Evolutionary conservation across 306 rosid species (phyloP).

Genomic region (Trifolium subterraneum): DNA sequence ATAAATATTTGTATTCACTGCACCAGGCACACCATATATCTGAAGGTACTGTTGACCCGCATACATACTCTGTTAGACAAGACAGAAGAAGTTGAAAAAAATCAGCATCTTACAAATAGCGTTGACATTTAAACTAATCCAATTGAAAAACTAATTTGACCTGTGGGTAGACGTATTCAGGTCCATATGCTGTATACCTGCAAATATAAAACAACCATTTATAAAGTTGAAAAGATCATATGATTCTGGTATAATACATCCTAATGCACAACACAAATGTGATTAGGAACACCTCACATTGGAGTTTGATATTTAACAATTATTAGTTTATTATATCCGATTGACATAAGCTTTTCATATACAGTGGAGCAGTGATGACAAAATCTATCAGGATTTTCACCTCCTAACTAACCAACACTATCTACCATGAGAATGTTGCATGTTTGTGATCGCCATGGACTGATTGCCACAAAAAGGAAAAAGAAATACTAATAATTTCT

Average conservation of each 20-base stretch:
- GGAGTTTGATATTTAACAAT: slow-evolving; percentile 36
- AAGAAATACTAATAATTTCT: slow-evolving; percentile 23
- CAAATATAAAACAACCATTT: slow-evolving; percentile 53
- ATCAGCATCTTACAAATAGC: slow-evolving; percentile 42
- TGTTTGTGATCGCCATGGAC: slow-evolving; percentile 42
- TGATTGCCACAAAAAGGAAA: slow-evolving; percentile 29
- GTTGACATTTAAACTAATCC: slow-evolving; percentile 34
- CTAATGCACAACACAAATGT: slow-evolving; percentile 47
- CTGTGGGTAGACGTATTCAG: slow-evolving; percentile 84
- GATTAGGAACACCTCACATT: slow-evolving; percentile 40
- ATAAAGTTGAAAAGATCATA: slow-evolving; percentile 48
- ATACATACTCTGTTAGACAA: slow-evolving; percentile 62
- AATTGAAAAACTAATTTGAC: slow-evolving; percentile 47
- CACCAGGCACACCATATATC: slow-evolving; percentile 86
- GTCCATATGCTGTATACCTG: slow-evolving; percentile 91
- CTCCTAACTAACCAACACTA: slow-evolving; percentile 30
- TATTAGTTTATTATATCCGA: slow-evolving; percentile 25
- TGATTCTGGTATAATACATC: slow-evolving; percentile 48
- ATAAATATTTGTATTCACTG: slow-evolving; percentile 63
- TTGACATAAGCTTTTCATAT: slow-evolving; percentile 35
- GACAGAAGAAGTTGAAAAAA: slow-evolving; percentile 29
- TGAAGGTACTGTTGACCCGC: slow-evolving; percentile 85
- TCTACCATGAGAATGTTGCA: slow-evolving; percentile 42
- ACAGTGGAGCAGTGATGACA: slow-evolving; percentile 32
- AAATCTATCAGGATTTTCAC: slow-evolving; percentile 17